These are phyloP conservation scores for Tardiomyces digboiensis DNA, from an alignment of 1,139 yeast species.

Conservation along the genomic window DNA sequence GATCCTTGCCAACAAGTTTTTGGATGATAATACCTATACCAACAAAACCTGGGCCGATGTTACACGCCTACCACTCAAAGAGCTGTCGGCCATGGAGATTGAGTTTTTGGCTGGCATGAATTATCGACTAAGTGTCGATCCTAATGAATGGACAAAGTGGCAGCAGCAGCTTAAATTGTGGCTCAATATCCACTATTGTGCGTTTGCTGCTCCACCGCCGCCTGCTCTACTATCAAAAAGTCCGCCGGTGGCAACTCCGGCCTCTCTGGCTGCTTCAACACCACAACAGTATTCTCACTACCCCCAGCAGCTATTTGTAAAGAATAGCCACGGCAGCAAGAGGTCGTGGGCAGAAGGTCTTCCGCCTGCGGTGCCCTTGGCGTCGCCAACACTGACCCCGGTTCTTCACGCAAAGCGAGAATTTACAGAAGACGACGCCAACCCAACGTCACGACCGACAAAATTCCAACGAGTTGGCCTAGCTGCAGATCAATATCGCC, in stretches of 20 bases:
- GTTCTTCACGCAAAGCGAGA: neutral
- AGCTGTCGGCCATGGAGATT: conserved; percentile 56
- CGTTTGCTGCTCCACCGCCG: neutral
- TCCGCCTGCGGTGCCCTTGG: neutral
- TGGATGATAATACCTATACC: conserved; percentile 90
- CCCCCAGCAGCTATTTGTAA: neutral
- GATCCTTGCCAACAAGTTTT: conserved; percentile 80
- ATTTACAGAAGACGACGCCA: neutral
- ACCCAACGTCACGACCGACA: neutral
- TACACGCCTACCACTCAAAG: conserved; percentile 53
- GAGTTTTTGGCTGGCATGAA: conserved; percentile 26
- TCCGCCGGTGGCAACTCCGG: neutral
- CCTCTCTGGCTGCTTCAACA: neutral
- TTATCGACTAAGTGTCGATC: conserved; percentile 21
- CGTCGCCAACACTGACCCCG: neutral
- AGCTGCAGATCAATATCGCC: neutral
- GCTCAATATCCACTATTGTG: conserved; percentile 14
- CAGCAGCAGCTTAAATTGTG: conserved; percentile 16
- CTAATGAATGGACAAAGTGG: conserved; percentile 23
- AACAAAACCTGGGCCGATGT: conserved; percentile 92
- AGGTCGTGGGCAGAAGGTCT: neutral
- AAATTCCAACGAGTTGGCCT: neutral
- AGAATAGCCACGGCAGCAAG: too few relatives aligned
- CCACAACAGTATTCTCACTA: neutral
- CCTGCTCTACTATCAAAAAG: neutral